Conservation (phyloP, 371 early-diverging fungal genomes). For the Sanchytrium tribonematis region DNA sequence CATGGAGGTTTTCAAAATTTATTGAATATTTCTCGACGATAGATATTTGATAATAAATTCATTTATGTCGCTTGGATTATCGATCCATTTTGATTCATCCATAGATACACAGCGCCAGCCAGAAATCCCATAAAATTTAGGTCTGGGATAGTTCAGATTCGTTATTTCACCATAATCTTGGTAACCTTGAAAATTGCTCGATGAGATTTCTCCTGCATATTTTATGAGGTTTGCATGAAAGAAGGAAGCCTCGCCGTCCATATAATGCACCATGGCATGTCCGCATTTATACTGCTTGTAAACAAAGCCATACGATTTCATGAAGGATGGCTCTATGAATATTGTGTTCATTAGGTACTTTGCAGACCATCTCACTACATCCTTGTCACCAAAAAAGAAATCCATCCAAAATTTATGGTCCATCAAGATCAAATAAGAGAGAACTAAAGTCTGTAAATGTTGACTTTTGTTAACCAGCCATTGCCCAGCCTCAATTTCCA, state of each 20-base stretch:
- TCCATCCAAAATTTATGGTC: neutral
- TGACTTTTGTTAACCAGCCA: neutral
- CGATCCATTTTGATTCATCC: neutral
- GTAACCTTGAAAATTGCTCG: neutral
- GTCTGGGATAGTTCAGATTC: neutral
- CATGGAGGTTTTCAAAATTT: too few species aligned
- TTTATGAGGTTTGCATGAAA: neutral
- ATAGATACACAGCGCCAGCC: neutral
- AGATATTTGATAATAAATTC: neutral
- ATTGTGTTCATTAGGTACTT: neutral
- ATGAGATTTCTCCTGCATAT: neutral
- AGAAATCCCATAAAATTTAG: neutral
- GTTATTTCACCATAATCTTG: neutral
- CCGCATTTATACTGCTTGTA: neutral
- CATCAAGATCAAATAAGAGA: neutral
- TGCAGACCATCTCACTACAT: neutral
- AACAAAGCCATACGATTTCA: neutral
- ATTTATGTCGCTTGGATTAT: neutral
- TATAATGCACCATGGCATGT: neutral
- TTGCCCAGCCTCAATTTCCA: neutral
- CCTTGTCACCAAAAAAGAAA: neutral
- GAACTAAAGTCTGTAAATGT: neutral
- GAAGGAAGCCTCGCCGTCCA: neutral
- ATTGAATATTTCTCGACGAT: neutral
- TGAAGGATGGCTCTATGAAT: neutral